These are phyloP conservation scores for Erigeron canadensis DNA, from an alignment of 129 eudicot genomes.

Conservation along the genomic window DNA sequence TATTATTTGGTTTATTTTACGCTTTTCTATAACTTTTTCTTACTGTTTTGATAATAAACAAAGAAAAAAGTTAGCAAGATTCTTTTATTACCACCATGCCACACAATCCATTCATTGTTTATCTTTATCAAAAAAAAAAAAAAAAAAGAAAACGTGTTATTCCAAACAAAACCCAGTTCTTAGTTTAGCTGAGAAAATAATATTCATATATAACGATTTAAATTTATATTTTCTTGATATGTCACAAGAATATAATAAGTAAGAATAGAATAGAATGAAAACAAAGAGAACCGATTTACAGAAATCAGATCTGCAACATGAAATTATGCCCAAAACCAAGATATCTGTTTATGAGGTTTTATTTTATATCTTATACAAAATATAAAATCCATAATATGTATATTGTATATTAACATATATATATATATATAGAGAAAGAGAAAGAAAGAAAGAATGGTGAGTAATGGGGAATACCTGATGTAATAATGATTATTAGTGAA, in stretches of 20 bases:
- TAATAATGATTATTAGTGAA: no score
- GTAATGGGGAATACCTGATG: no score
- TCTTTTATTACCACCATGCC: conserved; percentile 30
- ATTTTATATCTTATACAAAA: background rate
- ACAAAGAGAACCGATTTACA: background rate
- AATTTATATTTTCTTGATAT: conserved; percentile 12
- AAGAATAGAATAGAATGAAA: background rate
- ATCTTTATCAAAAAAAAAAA: conserved; percentile 16
- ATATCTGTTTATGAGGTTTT: no score
- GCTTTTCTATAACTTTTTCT: conserved; percentile 8
- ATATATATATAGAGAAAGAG: no score
- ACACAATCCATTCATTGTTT: conserved; percentile 24
- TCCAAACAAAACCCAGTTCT: conserved; percentile 8
- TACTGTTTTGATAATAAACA: conserved; percentile 16
- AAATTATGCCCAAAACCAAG: conserved; percentile 6
- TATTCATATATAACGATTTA: conserved; percentile 14
- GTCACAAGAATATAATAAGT: background rate
- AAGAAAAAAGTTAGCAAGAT: conserved; percentile 22
- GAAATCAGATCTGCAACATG: conserved; percentile 26
- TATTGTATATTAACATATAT: no score
- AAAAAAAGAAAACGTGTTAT: no score
- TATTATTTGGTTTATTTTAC: background rate
- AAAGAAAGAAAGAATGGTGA: no score
- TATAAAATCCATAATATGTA: background rate
- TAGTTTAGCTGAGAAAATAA: conserved; percentile 4